These are phyloP conservation scores for Pseudogymnoascus destructans DNA, from an alignment of 2,329 filamentous ascomycete genomes.

Conservation along the genomic window DNA sequence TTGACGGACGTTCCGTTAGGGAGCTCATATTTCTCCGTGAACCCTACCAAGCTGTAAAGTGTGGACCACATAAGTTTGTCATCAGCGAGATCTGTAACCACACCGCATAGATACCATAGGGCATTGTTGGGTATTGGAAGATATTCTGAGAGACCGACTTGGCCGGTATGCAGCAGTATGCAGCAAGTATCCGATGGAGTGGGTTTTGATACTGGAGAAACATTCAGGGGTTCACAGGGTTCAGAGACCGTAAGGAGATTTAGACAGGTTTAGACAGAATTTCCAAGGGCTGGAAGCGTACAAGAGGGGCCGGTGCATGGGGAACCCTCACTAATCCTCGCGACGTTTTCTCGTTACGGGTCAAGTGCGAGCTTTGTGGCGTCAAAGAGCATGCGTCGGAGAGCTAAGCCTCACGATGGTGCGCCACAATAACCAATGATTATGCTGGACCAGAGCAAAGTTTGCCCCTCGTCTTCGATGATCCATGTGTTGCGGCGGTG, in stretches of 20 bases:
- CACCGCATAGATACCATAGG: not conserved
- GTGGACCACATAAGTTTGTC: constrained; percentile 8
- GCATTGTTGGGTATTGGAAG: not conserved
- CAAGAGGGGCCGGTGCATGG: constrained; percentile 1
- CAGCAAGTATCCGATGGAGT: constrained; percentile 6
- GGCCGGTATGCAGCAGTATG: not conserved
- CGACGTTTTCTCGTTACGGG: constrained; percentile 4
- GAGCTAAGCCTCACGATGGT: constrained; percentile 1
- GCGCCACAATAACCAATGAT: constrained; percentile 5
- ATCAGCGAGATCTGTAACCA: constrained; percentile 2
- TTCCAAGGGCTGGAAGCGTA: not conserved
- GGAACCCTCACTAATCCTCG: not conserved
- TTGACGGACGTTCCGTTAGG: constrained; percentile 11
- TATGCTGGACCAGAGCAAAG: constrained; percentile 4
- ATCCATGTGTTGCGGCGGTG: constrained; percentile 6
- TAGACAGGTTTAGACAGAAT: not conserved
- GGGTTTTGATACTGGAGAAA: not conserved
- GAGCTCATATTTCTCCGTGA: constrained; percentile 21
- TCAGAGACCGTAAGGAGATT: not conserved
- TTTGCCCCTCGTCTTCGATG: not conserved
- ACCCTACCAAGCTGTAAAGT: constrained; percentile 22
- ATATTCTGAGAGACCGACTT: constrained; percentile 7
- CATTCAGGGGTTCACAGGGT: constrained; percentile 3
- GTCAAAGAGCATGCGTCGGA: constrained; percentile 5
- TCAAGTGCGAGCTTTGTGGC: not conserved